A percentile compares a stretch with the other conserved stretches of the same genome.
phyloP scores from a whole-genome alignment of 495 filamentous ascomycete genomes.

The Cercophora newfieldiana region DNA sequence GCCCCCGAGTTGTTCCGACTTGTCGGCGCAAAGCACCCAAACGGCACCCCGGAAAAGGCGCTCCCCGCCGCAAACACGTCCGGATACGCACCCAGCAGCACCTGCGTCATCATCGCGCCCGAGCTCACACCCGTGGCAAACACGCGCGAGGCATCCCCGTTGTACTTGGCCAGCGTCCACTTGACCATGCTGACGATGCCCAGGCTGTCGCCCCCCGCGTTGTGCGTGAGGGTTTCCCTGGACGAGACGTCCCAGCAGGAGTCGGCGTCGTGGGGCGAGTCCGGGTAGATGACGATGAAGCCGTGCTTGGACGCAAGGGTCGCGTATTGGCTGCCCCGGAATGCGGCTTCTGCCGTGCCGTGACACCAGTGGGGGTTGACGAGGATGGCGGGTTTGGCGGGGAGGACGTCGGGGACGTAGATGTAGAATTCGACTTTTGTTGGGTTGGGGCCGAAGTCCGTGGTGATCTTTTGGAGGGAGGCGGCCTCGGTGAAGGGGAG shows the following conservation, averaged over 20 bases:
- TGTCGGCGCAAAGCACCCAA: conserved; percentile 50
- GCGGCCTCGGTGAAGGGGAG: conserved; percentile 24
- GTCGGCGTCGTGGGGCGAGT: conserved; percentile 48
- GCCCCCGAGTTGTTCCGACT: conserved; percentile 36
- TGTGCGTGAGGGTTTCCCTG: conserved; percentile 47
- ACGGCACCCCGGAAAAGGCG: conserved; percentile 55
- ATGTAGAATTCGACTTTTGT: conserved; percentile 55
- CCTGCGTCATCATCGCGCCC: conserved; percentile 64
- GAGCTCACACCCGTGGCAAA: conserved; percentile 56
- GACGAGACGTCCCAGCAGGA: conserved; percentile 59
- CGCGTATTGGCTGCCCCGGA: conserved; percentile 35
- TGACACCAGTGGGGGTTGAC: conserved; percentile 59
- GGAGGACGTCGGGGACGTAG: conserved; percentile 54
- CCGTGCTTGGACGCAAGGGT: conserved; percentile 51
- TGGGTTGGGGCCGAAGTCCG: conserved; percentile 49
- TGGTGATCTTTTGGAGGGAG: conserved; percentile 37
- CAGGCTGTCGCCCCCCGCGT: conserved; percentile 53
- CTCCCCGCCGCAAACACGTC: conserved; percentile 57
- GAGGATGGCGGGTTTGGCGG: conserved; percentile 53
- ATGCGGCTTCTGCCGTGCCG: conserved; percentile 33
- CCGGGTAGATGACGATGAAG: conserved; percentile 58
- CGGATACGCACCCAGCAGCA: conserved; percentile 57
- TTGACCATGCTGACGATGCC: conserved; percentile 61
- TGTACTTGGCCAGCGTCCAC: conserved; percentile 49
- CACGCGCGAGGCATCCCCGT: conserved; percentile 46